Evolutionary conservation across 148 eudicot genomes (phyloP), one percentile per base, ranked within the genome.

Genomic region (Nepenthes gracilis): DNA sequence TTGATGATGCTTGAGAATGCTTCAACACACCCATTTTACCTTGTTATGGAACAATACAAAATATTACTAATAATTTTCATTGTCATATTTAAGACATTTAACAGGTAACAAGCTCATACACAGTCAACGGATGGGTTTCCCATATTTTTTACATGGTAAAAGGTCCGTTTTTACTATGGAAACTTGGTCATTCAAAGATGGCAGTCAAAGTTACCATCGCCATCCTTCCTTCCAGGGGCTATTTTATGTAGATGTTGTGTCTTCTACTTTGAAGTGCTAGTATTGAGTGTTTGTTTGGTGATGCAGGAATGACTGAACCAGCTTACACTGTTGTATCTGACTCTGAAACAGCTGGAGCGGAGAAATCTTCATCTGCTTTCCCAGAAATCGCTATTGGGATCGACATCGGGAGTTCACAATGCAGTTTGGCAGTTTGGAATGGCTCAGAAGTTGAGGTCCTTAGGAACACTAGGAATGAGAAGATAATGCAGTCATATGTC

Each of bases 281-380:
- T 55, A 10, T 35, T 33, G 37, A 35, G 37, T 7, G 11, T 6
- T 33, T 2, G 6, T 32, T 32, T 57, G 37, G 9, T 43, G 47
- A 10, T 61, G 61, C 77, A 83, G 81, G 62, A 75, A 89, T 89
- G 96, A 87, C 87, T 51, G 89, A 87, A 81, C 87, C 33, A 68
- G 89, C 82, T 58, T 90, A 87, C 66, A 84, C 85, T 1, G 95
- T 90, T 63, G 95, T 78, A 57, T 86, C 97, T 11, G 97, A 86
- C 57, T 77, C 85, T 67, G 97, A 90, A 66, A 81, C 85, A 45
- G 68, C 85, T 43, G 91, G 81, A 47, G 97, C 79, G 53, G 97
- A 84, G 62, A 90, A 76, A 57, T 58, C 85, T 36, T 69, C 82
- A 15, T 47, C 83, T 1, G 62, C 75, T 8, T 76, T 69, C 36